These are phyloP conservation scores for Trichomonascaceae sp. DNA, from an alignment of 1,139 yeast species.

Conservation along the genomic window DNA sequence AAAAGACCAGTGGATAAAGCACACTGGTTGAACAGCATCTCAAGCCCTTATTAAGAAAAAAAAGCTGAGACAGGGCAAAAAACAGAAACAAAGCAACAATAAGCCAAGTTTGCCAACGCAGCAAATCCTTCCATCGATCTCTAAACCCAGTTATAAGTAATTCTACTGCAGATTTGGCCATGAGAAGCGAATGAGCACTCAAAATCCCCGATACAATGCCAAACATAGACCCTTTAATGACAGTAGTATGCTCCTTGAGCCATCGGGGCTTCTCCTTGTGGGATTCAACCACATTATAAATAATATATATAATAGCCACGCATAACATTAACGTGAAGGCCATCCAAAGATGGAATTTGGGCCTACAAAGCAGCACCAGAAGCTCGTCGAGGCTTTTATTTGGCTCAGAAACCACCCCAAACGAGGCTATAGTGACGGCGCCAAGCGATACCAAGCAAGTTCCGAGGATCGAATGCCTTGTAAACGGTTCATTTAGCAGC, in stretches of 20 bases:
- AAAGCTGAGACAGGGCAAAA: constrained; percentile 69
- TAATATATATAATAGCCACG: constrained; percentile 26
- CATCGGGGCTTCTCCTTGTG: background rate
- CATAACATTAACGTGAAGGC: constrained; percentile 30
- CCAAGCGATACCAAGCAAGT: constrained; percentile 67
- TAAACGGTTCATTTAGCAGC: constrained; percentile 63
- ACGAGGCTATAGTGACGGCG: constrained; percentile 73
- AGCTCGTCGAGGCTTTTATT: constrained; percentile 45
- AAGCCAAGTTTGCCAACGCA: constrained; percentile 38
- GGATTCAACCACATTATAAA: constrained; percentile 5
- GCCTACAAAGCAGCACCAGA: constrained; percentile 36
- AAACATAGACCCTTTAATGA: constrained; percentile 47
- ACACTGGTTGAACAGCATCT: constrained; percentile 69
- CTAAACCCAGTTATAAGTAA: constrained; percentile 39
- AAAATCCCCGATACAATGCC: constrained; percentile 73
- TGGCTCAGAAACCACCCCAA: constrained; percentile 56
- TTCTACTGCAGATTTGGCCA: constrained; percentile 81
- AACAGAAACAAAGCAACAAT: constrained; percentile 55
- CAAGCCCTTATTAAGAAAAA: constrained; percentile 68
- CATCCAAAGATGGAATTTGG: constrained; percentile 45
- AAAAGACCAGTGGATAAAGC: constrained; percentile 78
- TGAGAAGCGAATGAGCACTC: constrained; percentile 77
- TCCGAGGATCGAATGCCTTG: constrained; percentile 52
- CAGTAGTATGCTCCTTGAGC: background rate
- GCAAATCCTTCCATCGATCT: constrained; percentile 31